Evolutionary conservation across 495 filamentous ascomycete species (phyloP).

Genomic region (Podospora appendiculata): DNA sequence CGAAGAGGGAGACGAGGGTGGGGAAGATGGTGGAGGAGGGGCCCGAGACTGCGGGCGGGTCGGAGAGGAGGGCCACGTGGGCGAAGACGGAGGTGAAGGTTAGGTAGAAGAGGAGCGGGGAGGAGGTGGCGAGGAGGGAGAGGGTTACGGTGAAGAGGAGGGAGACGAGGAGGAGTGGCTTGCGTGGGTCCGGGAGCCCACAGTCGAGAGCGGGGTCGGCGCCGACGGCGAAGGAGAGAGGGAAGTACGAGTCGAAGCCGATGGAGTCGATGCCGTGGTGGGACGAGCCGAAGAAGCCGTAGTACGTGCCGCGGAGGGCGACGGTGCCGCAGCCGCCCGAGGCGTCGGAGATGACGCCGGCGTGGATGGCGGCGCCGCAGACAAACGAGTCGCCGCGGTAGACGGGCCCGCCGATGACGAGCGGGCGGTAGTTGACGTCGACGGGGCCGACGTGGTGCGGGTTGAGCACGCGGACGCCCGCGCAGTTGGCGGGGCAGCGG

Average conservation of each 20-base stretch:
- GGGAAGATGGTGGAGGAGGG: constrained; percentile 35
- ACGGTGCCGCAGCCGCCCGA: constrained; percentile 60
- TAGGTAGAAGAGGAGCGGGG: constrained; percentile 62
- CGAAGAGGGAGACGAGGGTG: constrained; percentile 54
- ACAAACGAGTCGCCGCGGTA: constrained; percentile 81
- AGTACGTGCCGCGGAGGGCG: constrained; percentile 54
- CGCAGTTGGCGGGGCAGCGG: constrained; percentile 70
- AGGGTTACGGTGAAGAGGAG: constrained; percentile 55
- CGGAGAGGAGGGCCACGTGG: constrained; percentile 72
- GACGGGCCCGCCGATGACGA: constrained; percentile 65
- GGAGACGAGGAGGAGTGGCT: constrained; percentile 65
- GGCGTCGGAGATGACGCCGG: constrained; percentile 58
- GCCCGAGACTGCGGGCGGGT: constrained; percentile 46
- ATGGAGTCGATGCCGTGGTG: constrained; percentile 58
- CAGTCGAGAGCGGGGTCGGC: constrained; percentile 37
- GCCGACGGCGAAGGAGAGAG: constrained; percentile 63
- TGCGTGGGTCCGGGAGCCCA: constrained; percentile 54
- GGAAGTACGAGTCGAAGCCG: constrained; percentile 68
- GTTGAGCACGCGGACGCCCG: constrained; percentile 54
- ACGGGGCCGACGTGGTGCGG: constrained; percentile 65
- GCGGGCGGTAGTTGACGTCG: constrained; percentile 57
- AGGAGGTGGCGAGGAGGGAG: constrained; percentile 63
- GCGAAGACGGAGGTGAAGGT: constrained; percentile 64
- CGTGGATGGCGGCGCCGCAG: constrained; percentile 73
- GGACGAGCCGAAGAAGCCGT: constrained; percentile 49